These are phyloP conservation scores for Neotropicomus parvogracilis DNA, from an alignment of 1,284 basidiomycete species.

Conservation along the genomic window DNA sequence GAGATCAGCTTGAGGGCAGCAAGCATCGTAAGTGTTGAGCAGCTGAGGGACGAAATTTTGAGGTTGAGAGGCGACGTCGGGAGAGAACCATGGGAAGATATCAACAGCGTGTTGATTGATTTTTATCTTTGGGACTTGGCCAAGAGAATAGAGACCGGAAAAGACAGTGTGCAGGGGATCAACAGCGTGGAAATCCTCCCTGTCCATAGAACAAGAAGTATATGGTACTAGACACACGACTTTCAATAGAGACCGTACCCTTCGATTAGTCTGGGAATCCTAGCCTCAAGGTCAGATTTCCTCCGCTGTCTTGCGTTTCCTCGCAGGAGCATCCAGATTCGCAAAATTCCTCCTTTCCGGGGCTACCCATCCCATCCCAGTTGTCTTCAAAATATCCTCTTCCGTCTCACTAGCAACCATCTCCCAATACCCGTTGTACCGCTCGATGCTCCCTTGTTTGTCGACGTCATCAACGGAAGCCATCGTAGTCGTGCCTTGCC, in stretches of 20 bases:
- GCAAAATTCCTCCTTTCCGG: constrained; percentile 29
- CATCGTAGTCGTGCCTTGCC: constrained; percentile 25
- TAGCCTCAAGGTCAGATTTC: constrained; percentile 9
- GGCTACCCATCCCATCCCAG: constrained; percentile 29
- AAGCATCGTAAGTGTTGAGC: constrained; percentile 75
- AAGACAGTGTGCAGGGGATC: constrained; percentile 53
- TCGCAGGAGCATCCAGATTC: constrained; percentile 11
- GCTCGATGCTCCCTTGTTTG: constrained; percentile 8
- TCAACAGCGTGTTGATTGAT: constrained; percentile 78
- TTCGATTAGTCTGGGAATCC: constrained; percentile 13
- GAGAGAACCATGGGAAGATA: constrained; percentile 28
- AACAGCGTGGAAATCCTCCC: constrained; percentile 59
- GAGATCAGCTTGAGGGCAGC: constrained; percentile 71
- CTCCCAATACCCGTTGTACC: constrained; percentile 23
- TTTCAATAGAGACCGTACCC: constrained; percentile 6
- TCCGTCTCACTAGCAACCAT: constrained; percentile 23
- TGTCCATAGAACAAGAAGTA: constrained; percentile 74
- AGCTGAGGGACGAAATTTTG: constrained; percentile 47
- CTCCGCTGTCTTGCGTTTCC: constrained; percentile 6
- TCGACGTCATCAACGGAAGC: not conserved
- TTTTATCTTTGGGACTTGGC: constrained; percentile 86
- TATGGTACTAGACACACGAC: constrained; percentile 62
- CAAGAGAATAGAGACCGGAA: constrained; percentile 64
- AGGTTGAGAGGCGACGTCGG: constrained; percentile 14
- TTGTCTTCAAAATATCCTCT: constrained; percentile 23